These are phyloP conservation scores for Leptographium lundbergii DNA, from an alignment of 2,329 filamentous ascomycete genomes.

Conservation along the genomic window DNA sequence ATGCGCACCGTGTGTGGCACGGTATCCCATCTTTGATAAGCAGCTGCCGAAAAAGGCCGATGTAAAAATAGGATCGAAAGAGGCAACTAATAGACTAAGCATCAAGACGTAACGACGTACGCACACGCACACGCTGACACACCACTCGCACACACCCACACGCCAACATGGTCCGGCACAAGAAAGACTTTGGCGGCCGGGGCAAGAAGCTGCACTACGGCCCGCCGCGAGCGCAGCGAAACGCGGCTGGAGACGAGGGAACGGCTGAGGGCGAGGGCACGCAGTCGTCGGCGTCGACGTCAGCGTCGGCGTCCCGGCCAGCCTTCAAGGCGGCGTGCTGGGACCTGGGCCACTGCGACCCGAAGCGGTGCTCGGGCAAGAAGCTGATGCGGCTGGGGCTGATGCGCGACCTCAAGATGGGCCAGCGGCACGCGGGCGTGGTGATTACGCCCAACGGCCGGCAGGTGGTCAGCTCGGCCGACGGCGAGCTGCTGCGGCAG, in stretches of 20 bases:
- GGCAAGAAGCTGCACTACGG: slow-evolving; percentile 58
- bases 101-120: too few relatives aligned
- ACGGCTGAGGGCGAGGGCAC: slow-evolving; percentile 21
- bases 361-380: slow-evolving; percentile 93
- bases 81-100: too few relatives aligned
- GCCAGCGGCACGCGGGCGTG: slow-evolving; percentile 83
- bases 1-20: not conserved
- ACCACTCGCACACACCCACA: not conserved
- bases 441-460: slow-evolving; percentile 95
- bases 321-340: slow-evolving; percentile 89
- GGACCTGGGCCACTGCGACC: slow-evolving; percentile 96
- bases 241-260: slow-evolving; percentile 21
- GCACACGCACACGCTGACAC: not conserved
- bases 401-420: slow-evolving; percentile 85
- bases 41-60: not conserved
- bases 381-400: slow-evolving; percentile 81
- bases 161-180: slow-evolving; percentile 80
- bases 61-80: not conserved
- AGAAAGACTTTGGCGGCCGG: slow-evolving; percentile 70
- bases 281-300: slow-evolving; percentile 1
- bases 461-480: slow-evolving; percentile 68
- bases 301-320: slow-evolving; percentile 17
- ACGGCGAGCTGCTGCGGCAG: slow-evolving; percentile 68
- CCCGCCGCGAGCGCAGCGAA: slow-evolving; percentile 36
- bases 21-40: not conserved